These are phyloP conservation scores for Sphenostylis stenocarpa DNA, from an alignment of 306 rosid species.

Conservation along the genomic window DNA sequence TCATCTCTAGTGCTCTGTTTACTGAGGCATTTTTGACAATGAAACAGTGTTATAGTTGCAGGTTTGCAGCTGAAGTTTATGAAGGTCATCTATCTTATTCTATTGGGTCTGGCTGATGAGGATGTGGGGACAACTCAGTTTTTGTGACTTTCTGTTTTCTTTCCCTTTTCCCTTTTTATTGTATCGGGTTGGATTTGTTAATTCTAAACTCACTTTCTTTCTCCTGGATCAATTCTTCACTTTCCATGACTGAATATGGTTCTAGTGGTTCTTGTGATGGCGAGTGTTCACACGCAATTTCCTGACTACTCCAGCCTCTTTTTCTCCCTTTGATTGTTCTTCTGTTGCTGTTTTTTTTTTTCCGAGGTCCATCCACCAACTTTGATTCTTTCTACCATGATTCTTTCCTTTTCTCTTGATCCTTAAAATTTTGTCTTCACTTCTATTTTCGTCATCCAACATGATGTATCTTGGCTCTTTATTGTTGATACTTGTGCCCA, in stretches of 20 bases:
- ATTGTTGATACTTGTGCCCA: neutral
- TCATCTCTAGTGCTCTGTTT: neutral
- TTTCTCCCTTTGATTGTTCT: neutral
- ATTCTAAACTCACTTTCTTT: neutral
- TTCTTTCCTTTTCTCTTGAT: neutral
- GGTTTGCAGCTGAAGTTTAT: neutral
- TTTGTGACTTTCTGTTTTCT: neutral
- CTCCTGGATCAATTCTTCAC: neutral
- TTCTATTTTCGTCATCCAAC: neutral
- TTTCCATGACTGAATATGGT: neutral
- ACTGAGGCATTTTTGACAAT: neutral
- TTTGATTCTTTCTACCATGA: neutral
- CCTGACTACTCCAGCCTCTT: neutral
- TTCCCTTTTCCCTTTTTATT: neutral
- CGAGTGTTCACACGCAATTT: neutral
- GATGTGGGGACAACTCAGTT: neutral
- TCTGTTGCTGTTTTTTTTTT: neutral
- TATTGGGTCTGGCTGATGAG: neutral
- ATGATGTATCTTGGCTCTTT: neutral
- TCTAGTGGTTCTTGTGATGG: neutral
- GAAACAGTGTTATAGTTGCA: neutral
- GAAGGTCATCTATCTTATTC: neutral
- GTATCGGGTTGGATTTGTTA: neutral
- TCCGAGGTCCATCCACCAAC: neutral
- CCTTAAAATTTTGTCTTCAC: neutral